A percentile compares a stretch with the other conserved stretches of the same genome.
These are phyloP conservation scores for Hypomyces rosellus DNA, from an alignment of 2,329 filamentous ascomycete genomes.

Conservation along the genomic window DNA sequence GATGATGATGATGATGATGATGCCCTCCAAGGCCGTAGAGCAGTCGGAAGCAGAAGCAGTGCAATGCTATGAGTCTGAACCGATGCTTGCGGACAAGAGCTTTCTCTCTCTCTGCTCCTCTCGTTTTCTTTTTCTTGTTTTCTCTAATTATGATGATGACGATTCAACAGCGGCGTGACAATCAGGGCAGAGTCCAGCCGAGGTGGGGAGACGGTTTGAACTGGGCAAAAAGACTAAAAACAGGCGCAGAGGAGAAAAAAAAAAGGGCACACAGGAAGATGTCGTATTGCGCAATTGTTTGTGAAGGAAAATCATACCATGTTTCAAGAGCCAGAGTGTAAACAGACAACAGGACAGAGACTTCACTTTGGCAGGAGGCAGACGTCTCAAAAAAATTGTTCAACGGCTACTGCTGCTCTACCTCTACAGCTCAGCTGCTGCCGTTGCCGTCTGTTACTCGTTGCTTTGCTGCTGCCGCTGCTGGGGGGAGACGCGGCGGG, in stretches of 20 bases:
- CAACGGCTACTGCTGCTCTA: not conserved
- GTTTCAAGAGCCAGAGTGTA: not conserved
- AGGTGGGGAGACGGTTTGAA: not conserved
- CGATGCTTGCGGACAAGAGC: not conserved
- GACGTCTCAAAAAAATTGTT: not conserved
- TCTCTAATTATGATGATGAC: not conserved
- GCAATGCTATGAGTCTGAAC: too few relatives aligned
- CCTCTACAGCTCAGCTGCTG: not conserved
- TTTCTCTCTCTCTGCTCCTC: not conserved
- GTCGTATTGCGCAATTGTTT: not conserved
- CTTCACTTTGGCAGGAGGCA: not conserved
- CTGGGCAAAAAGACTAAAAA: too few relatives aligned
- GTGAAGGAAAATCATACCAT: not conserved
- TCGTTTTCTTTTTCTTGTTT: not conserved
- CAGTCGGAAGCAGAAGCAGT: not conserved
- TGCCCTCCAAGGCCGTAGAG: not conserved
- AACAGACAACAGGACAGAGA: not conserved
- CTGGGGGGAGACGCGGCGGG: not conserved
- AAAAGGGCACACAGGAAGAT: not conserved
- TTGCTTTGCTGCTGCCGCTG: not conserved
- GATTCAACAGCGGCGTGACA: not conserved
- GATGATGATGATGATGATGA: conserved; percentile 2
- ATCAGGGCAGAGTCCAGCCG: not conserved
- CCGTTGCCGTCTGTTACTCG: not conserved
- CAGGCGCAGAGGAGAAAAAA: not conserved